Conservation (phyloP, 2,329 filamentous ascomycete genomes). For the Verticillium albo-atrum region DNA sequence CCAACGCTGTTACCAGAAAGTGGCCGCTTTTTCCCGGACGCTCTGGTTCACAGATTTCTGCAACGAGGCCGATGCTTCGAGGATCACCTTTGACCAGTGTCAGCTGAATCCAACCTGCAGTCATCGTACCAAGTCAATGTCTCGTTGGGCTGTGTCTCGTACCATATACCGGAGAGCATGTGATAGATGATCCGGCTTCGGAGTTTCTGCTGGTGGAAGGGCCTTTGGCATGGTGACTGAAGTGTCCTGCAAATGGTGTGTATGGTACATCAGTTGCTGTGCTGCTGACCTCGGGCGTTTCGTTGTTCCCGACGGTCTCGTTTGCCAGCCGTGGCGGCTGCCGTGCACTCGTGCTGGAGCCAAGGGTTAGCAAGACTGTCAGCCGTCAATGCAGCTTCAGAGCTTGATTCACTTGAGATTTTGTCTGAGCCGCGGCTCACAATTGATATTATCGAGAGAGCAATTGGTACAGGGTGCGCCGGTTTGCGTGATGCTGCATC, state of each 20-base stretch:
- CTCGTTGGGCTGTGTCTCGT: not conserved
- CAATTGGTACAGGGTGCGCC: no score
- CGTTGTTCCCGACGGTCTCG: no score
- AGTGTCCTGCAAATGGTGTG: not conserved
- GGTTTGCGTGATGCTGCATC: no score
- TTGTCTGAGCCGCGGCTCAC: no score
- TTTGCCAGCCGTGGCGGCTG: no score
- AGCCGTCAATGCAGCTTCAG: not conserved
- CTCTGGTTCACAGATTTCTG: slow-evolving; percentile 5
- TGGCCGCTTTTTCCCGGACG: slow-evolving; percentile 5
- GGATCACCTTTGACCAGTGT: not conserved
- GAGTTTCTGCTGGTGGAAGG: not conserved
- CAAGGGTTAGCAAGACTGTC: no score
- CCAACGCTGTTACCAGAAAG: slow-evolving; percentile 6
- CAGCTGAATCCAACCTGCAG: not conserved
- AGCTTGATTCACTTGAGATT: no score
- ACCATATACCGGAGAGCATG: not conserved
- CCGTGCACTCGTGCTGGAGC: no score
- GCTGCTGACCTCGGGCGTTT: no score
- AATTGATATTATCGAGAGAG: no score
- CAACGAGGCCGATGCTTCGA: not conserved
- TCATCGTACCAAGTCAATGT: no score
- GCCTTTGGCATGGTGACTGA: not conserved
- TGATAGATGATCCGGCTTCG: not conserved
- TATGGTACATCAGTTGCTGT: not conserved